Base-by-base conservation (phyloP, 2,329 filamentous ascomycete genomes). In the Amylocarpus encephaloides region DNA sequence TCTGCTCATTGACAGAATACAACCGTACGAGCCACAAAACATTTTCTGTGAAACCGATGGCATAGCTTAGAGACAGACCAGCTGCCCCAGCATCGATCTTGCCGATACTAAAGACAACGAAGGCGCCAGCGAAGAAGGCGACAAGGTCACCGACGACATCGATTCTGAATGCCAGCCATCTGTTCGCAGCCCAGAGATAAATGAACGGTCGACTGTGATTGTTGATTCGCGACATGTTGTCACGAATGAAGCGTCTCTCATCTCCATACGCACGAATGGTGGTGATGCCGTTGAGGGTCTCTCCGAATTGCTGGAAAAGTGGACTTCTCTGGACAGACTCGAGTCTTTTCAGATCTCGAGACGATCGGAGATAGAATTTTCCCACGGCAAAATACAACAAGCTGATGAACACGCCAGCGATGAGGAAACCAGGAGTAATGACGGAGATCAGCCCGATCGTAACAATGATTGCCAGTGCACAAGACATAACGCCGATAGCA, bases 221-320 rank as follows among this genome's bases (percentile, higher is more conserved):
- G 70, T 98, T 95, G 68, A 98, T 88, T 62, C 86, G 86, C 49
- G 75, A 70, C 52, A 97, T 75, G 63, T 97, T 98, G 64, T 98
- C 92, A 16, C 90, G 80, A 58, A 96, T 88, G 68, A 98, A 98
- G 33, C 93, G 84, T 48, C 88, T 80, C 67, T 96, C 90, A 61
- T 96, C 92, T 33, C 92, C 90, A 62, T 97, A 98, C 1, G 93
- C 93, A 63, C 94, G 85, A 60, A 98, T 98, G 0, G 93, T 98
- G 2, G 92, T 94, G 68, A 98, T 93, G 26, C 93, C 93, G 45
- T 84, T 88, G 15, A 98, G 72, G 0, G 94, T 97, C 72, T 98
- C 93, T 56, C 93, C 92, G 59, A 98, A 98, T 60, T 97, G 93
- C 68, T 98, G 93, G 71, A 96, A 98, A 6, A 98, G 74, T 1